phyloP scores from a whole-genome alignment of 805 yeast species.

The Candida sithepensis region DNA sequence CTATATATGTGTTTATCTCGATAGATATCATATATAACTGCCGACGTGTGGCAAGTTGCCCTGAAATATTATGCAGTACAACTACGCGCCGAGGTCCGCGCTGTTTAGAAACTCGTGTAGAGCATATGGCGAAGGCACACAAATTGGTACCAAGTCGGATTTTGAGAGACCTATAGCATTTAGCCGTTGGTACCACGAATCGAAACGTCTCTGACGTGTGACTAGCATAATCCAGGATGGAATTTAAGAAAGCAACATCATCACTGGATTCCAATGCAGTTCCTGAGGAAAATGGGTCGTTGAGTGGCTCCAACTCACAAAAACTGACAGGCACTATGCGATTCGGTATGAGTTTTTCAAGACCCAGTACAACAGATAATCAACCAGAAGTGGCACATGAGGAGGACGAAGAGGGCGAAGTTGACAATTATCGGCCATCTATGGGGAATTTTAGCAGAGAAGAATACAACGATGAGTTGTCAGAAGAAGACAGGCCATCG shows the following conservation, averaged over 20 bases:
- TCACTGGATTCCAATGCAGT: neutral
- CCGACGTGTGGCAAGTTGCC: no score
- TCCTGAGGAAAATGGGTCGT: neutral
- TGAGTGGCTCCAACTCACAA: neutral
- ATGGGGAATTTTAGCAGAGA: no score
- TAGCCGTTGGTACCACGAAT: neutral
- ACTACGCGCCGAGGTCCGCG: no score
- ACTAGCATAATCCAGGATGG: neutral
- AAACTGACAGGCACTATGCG: neutral
- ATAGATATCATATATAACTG: no score
- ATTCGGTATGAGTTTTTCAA: slow-evolving; percentile 4
- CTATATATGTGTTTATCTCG: no score
- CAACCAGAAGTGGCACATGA: neutral
- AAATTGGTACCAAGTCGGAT: no score
- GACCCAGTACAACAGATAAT: neutral
- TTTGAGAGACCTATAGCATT: no score
- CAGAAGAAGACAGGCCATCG: neutral
- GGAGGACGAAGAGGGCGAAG: slow-evolving; percentile 1
- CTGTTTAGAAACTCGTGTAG: no score
- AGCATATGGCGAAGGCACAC: no score
- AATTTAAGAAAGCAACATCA: neutral
- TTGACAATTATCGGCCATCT: neutral
- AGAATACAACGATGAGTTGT: neutral
- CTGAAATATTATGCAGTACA: no score
- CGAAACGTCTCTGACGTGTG: neutral